Evolutionary conservation across 1,284 basidiomycete genomes (phyloP).

Genomic region (Microbotryum scabiosae): DNA sequence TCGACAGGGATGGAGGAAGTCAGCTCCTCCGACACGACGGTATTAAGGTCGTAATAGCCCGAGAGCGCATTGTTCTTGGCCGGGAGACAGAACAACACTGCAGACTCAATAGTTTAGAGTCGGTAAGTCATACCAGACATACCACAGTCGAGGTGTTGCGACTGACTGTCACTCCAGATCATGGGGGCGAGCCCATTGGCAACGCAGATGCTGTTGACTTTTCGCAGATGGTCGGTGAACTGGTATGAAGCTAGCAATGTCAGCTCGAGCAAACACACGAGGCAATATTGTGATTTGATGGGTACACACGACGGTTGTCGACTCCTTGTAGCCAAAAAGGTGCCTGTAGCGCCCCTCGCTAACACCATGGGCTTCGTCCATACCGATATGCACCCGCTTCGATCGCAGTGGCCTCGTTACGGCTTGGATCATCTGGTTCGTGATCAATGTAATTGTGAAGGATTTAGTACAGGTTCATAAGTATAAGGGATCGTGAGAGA

Average conservation of each 20-base stretch:
- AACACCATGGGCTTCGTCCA: conserved; percentile 41
- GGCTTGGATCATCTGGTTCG: conserved; percentile 34
- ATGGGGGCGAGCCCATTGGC: conserved; percentile 35
- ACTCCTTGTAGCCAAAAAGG: conserved; percentile 39
- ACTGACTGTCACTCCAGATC: conserved; percentile 40
- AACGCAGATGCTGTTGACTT: conserved; percentile 38
- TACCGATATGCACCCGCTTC: conserved; percentile 38
- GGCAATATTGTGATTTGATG: not conserved
- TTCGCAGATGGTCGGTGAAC: conserved; percentile 35
- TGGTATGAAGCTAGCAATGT: not conserved
- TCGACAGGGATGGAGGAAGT: conserved; percentile 35
- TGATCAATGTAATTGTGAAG: not conserved
- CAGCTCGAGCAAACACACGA: not conserved
- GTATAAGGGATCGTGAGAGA: not conserved
- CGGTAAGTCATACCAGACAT: too few species aligned
- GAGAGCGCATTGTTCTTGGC: conserved; percentile 39
- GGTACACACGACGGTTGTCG: conserved; percentile 27
- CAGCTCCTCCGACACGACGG: conserved; percentile 31
- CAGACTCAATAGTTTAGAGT: not conserved
- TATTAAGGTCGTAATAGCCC: conserved; percentile 38
- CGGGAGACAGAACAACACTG: conserved; percentile 41
- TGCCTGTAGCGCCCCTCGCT: conserved; percentile 39
- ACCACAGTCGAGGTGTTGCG: not conserved
- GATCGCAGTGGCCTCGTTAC: conserved; percentile 37
- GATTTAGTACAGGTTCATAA: not conserved